Evolutionary conservation across 1,284 basidiomycete genomes (phyloP).

Genomic region (Trametes polyzona): DNA sequence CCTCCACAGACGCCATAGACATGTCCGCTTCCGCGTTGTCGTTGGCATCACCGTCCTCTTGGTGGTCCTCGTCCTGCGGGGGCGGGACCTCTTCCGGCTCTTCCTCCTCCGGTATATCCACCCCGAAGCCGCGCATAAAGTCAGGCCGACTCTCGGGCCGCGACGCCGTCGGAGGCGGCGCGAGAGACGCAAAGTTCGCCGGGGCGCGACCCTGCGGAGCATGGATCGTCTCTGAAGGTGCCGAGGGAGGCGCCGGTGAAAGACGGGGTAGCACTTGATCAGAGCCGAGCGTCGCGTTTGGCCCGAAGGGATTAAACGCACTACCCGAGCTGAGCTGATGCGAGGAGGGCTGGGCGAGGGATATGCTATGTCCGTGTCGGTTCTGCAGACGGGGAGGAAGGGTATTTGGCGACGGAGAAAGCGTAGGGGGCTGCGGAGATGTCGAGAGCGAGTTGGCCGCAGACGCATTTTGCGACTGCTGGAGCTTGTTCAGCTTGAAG

Average conservation of each 20-base stretch:
- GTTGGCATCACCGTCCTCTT: conserved; percentile 41
- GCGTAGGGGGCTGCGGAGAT: conserved; percentile 63
- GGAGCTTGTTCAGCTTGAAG: conserved; percentile 82
- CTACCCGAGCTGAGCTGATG: conserved; percentile 42
- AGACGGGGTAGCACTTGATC: conserved; percentile 44
- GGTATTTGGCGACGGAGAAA: conserved; percentile 56
- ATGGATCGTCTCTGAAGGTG: conserved; percentile 41
- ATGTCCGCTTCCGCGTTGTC: conserved; percentile 41
- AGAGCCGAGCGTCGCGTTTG: conserved; percentile 53
- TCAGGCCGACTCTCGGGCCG: conserved; percentile 64
- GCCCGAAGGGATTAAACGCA: conserved; percentile 65
- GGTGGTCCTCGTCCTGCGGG: conserved; percentile 35
- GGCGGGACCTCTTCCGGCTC: conserved; percentile 34
- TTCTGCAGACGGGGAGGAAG: conserved; percentile 50
- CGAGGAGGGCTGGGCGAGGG: conserved; percentile 60
- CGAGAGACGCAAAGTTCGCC: conserved; percentile 48
- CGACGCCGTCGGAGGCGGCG: conserved; percentile 47
- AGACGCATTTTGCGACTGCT: conserved; percentile 66
- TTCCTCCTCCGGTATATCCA: conserved; percentile 71
- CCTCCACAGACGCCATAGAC: conserved; percentile 30
- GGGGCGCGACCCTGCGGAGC: conserved; percentile 68
- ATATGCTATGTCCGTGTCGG: conserved; percentile 72
- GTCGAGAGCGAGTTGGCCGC: conserved; percentile 55
- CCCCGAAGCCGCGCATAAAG: conserved; percentile 75
- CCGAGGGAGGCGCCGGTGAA: conserved; percentile 24